Evolutionary conservation across 2,329 filamentous ascomycete genomes (phyloP), one percentile per base, ranked within the genome.

Genomic region (Trichoderma simmonsii): DNA sequence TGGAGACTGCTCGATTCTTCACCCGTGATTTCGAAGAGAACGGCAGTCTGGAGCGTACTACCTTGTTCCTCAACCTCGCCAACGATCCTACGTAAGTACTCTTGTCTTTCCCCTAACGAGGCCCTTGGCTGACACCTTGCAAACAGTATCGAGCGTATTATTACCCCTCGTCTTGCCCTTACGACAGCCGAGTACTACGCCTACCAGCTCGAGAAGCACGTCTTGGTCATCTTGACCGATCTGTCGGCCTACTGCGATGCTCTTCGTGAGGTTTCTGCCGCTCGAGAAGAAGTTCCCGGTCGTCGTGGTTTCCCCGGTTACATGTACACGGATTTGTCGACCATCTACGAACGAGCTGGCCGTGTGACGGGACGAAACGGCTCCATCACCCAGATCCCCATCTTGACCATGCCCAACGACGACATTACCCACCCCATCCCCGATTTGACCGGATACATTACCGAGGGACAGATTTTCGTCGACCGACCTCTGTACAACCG

Each of bases 311-410:
- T 96, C 87, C 96, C 96, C 69, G 96, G 96, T 93, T 99, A 99
- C 89, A 99, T 99, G 96, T 99, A 99, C 88, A 99, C 96, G 77
- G 97, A 99, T 90, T 93, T 99, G 91, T 98, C 96, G 73, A 99
- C 96, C 80, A 98, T 99, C 79, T 99, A 99, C 88, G 96, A 99
- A 86, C 95, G 96, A 86, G 96, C 96, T 77, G 96, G 96, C 80
- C 96, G 96, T 92, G 96, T 99, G 65, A 88, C 94, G 80, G 97
- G 97, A 78, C 93, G 97, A 78, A 98, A 98, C 80, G 96, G 97
- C 73, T 99, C 96, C 78, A 99, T 99, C 79, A 99, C 97, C 24
- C 96, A 99, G 85, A 98, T 99, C 79, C 96, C 96, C 73, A 99
- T 99, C 82, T 84, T 99, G 85, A 98, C 96, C 77, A 99, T 99